Evolutionary conservation across 2,329 filamentous ascomycete genomes (phyloP), one percentile per base, ranked within the genome.

Genomic region (Orbilia blumenaviensis): DNA sequence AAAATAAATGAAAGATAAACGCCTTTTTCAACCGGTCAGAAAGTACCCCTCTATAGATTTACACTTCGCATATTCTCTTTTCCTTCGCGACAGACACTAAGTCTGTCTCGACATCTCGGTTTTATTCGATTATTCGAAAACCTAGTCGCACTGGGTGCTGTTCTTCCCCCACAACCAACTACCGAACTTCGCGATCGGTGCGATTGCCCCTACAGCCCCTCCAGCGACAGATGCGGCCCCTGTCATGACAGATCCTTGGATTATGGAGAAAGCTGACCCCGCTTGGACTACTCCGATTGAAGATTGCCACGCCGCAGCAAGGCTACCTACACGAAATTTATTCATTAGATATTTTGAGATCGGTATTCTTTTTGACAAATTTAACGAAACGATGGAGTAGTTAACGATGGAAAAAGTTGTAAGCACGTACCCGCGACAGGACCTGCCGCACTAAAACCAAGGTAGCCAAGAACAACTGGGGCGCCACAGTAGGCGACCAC

Each of bases 301-400:
- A 3, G 61, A 46, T 14, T 64, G 44, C 61, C 61, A 64, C 23
- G 44, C 27, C 0, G 61, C 61, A 27, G 61, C 61, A 1, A 6
- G 14, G 16, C 61, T 64, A 21, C 61, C 61, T 64, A n/a, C n/a
- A n/a, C n/a, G n/a, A 9, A 25, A 46, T 16, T 23, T 5, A 25
- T 18, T 25, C 1, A 16, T 41, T 12, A 8, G 12, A 16, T 12
- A n/a, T 2, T 12, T 38, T 36, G 41, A n/a, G 25, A 32, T 18
- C 23, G 1, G 36, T n/a, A 25, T 6, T 25, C 18, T 12, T n/a
- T n/a, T n/a, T n/a, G n/a, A n/a, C 7, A 18, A 9, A 48, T 25
- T 2, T 10, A 5, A 18, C 3, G 10, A 25, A 10, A 12, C 21
- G 18, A 48, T n/a, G 10, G 21, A 29, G n/a, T 10, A 1, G 18